Evolutionary conservation across 169 alveolate genomes (phyloP).

Genomic region (Eimeria tenella): DNA sequence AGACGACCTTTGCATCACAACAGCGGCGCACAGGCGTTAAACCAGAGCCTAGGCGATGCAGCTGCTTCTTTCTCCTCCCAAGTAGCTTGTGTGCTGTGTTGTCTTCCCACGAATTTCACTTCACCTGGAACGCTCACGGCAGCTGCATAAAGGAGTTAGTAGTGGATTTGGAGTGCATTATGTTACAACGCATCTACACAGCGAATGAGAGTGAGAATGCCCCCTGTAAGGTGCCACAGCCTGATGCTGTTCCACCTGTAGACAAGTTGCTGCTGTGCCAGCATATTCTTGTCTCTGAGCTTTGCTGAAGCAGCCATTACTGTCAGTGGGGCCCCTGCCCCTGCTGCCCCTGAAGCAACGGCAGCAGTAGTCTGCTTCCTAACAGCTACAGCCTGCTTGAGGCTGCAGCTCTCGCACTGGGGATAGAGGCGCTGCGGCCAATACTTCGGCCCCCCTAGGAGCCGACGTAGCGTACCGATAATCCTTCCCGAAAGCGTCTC

Average conservation of each 20-base stretch:
- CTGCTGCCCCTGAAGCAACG: background rate
- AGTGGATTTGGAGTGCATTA: background rate
- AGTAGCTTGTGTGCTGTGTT: no score
- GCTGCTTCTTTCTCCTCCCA: no score
- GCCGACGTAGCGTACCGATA: slow-evolving; percentile 76
- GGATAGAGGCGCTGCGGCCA: slow-evolving; percentile 86
- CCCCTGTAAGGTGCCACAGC: slow-evolving; percentile 72
- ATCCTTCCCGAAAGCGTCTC: slow-evolving; percentile 67
- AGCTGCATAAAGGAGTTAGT: no score
- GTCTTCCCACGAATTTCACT: no score
- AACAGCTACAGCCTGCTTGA: slow-evolving; percentile 82
- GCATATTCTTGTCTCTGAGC: slow-evolving; percentile 20
- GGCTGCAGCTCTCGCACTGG: slow-evolving; percentile 84
- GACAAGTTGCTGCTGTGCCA: slow-evolving; percentile 40
- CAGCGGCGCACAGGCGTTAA: no score
- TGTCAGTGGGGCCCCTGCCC: background rate
- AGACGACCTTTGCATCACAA: no score
- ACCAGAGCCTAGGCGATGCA: no score
- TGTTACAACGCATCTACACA: slow-evolving; percentile 26
- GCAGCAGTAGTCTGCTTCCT: slow-evolving; percentile 31
- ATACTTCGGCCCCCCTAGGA: slow-evolving; percentile 77
- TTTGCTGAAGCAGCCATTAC: slow-evolving; percentile 4
- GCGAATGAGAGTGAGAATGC: slow-evolving; percentile 62
- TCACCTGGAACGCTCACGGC: no score
- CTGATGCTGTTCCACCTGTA: slow-evolving; percentile 48